Base-by-base conservation (phyloP, 768 basidiomycete genomes). In the Rhodotorula kratochvilovae region DNA sequence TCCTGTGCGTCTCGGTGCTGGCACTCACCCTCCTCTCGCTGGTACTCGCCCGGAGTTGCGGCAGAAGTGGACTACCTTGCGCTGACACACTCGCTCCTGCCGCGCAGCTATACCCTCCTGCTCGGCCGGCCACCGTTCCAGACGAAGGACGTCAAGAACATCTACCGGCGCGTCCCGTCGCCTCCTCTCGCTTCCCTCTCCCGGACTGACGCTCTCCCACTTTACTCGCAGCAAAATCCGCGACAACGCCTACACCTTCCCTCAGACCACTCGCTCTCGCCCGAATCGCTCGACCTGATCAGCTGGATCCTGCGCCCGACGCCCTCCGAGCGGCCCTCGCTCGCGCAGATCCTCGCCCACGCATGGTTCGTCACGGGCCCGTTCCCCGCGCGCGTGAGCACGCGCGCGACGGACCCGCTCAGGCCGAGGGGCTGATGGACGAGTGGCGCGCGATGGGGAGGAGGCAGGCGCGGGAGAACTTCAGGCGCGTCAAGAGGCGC, bases 71-170 rank as follows among this genome's bases (percentile, higher is more conserved):
- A 19, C 7, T 4, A 45, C 15, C 19, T 23, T 12, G 4, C 16
- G 45, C 45, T 46, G 45, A 46, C 17, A 21, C 13, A 6, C 45
- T 21, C 25, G 48, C 3, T 27, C 17, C 21, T 16, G n/a, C 45
- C 23, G 53, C 23, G 35, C 67, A 83, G 82, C 56, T 98, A 98
- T 79, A 99, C 95, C 2, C 87, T 97, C 62, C 83, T 95, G 43
- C 85, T 97, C 43, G 96, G 96, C 21, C 87, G 90, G n/a, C 95
- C 95, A 2, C 95, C 95, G 1, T 99, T 99, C 84, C 96, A 99
- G 80, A 97, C 93, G 25, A 93, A 96, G 79, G 93, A 98, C 63
- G 92, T 98, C 77, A 96, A 97, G 81, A 88, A 87, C 19, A 97
- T 98, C 70, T 96, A 97, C 82, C 90, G 78, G 73, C 68, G 1